These are phyloP conservation scores for Prunus kanzakura DNA, from an alignment of 306 rosid species.

Conservation along the genomic window DNA sequence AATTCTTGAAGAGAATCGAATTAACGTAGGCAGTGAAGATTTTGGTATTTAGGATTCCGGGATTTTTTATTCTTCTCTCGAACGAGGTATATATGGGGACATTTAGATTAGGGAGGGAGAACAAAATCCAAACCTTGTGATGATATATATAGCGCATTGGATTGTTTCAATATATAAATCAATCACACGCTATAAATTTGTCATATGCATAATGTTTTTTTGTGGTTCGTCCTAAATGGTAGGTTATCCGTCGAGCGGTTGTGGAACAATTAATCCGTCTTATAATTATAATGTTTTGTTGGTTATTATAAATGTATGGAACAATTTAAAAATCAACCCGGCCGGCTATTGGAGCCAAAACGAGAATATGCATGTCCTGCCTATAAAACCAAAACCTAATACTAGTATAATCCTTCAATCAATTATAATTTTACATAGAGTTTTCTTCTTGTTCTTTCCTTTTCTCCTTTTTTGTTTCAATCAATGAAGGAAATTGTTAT, in stretches of 20 bases:
- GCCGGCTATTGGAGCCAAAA: background rate
- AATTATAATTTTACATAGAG: too few relatives aligned
- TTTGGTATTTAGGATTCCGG: too few relatives aligned
- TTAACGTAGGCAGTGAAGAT: too few relatives aligned
- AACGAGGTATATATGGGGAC: too few relatives aligned
- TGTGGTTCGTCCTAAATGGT: constrained; percentile 4
- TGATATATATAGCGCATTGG: background rate
- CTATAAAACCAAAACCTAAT: background rate
- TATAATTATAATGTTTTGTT: background rate
- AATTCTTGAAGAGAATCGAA: background rate
- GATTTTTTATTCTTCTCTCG: too few relatives aligned
- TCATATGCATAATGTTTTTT: constrained; percentile 9
- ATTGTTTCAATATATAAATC: background rate
- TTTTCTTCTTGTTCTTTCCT: too few relatives aligned
- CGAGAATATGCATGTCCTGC: background rate
- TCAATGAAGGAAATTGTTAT: background rate
- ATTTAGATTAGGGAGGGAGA: background rate
- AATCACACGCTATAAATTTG: constrained; percentile 1
- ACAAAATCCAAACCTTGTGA: too few relatives aligned
- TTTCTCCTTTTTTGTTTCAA: too few relatives aligned
- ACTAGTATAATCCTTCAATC: background rate
- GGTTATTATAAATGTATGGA: background rate
- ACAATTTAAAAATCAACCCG: background rate
- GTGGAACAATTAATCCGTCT: background rate
- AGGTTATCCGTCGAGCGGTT: background rate